phyloP scores from a whole-genome alignment of 257 asterid species.

The Catharanthus roseus region DNA sequence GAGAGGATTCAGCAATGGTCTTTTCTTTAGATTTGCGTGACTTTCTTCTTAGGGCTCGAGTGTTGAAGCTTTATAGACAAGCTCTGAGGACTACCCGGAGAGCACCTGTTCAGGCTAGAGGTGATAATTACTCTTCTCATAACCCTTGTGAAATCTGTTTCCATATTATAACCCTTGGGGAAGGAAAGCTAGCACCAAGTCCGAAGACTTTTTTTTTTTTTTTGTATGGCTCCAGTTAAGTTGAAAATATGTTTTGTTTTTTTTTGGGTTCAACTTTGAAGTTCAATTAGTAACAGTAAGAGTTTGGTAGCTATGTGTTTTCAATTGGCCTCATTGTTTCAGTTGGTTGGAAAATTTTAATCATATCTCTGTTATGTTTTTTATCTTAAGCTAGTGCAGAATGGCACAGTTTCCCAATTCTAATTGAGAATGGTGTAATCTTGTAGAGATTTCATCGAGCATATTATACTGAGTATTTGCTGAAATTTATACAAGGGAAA shows the following conservation, averaged over 20 bases:
- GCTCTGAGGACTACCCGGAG: conserved; percentile 71
- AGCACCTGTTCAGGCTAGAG: conserved; percentile 63
- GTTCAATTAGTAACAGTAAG: background rate
- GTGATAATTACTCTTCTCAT: conserved; percentile 23
- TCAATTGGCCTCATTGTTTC: background rate
- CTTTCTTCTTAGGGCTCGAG: conserved; percentile 81
- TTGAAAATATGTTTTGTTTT: background rate
- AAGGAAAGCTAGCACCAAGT: background rate
- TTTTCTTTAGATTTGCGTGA: conserved; percentile 67
- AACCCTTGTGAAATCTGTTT: too few relatives aligned
- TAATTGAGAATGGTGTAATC: background rate
- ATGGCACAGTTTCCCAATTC: background rate
- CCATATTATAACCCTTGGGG: too few relatives aligned
- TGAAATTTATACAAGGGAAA: too few relatives aligned
- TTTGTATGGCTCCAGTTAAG: background rate
- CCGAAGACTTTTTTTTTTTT: too few relatives aligned
- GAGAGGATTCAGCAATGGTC: conserved; percentile 34
- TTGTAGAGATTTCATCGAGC: background rate
- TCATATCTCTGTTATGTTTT: background rate
- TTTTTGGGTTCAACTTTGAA: background rate
- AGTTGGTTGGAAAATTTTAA: background rate
- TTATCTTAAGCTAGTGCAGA: background rate
- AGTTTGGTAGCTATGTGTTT: background rate
- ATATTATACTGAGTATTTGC: background rate
- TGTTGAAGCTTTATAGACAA: conserved; percentile 74